A percentile compares a stretch with the other conserved stretches of the same genome.
These are phyloP conservation scores for Pseudocercospora vitis DNA, from an alignment of 2,329 filamentous ascomycete species.

Conservation along the genomic window DNA sequence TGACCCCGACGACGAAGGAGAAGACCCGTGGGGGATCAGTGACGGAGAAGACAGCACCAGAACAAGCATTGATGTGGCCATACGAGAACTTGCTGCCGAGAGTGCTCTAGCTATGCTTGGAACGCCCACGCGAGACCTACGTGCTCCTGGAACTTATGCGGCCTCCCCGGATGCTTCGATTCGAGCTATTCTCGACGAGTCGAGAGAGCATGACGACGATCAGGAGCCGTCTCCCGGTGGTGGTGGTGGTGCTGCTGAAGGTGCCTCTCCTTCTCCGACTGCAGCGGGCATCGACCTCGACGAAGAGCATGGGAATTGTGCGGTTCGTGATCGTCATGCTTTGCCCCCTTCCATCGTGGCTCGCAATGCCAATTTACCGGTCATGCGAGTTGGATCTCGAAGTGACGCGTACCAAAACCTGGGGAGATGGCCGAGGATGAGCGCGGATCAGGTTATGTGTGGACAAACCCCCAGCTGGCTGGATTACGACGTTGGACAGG, in stretches of 20 bases:
- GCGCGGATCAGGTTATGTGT: neutral
- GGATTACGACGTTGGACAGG: neutral
- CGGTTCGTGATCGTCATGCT: conserved; percentile 4
- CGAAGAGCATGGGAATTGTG: neutral
- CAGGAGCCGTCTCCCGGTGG: too few relatives aligned
- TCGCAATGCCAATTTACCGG: neutral
- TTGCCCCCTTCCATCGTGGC: conserved; percentile 9
- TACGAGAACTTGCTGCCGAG: too few relatives aligned
- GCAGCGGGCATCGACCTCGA: neutral
- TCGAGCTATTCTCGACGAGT: neutral
- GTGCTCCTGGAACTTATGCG: neutral
- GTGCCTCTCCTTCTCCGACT: neutral
- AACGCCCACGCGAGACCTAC: too few relatives aligned
- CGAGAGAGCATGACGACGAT: neutral
- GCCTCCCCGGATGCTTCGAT: conserved; percentile 4
- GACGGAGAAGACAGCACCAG: too few relatives aligned
- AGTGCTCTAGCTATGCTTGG: too few relatives aligned
- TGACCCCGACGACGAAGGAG: too few relatives aligned
- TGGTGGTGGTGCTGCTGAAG: too few relatives aligned
- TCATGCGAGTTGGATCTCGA: neutral
- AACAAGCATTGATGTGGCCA: too few relatives aligned
- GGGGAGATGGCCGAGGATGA: neutral
- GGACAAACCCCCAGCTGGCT: neutral
- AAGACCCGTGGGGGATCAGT: too few relatives aligned
- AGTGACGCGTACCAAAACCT: neutral